These are phyloP conservation scores for Coemansia erecta DNA, from an alignment of 192 early-diverging fungal genomes.

Conservation along the genomic window DNA sequence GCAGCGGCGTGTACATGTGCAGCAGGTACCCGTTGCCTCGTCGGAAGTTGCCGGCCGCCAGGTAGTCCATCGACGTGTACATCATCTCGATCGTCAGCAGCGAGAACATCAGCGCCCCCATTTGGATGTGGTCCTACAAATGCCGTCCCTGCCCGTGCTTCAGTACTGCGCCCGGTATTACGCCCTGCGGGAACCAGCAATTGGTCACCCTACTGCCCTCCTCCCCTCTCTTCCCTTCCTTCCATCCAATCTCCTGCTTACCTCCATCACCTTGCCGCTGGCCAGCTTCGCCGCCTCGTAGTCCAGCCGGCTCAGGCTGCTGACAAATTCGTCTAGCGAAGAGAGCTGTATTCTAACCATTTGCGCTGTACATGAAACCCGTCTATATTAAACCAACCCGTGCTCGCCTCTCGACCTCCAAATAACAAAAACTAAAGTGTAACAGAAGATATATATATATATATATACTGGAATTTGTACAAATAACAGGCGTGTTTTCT, in stretches of 20 bases:
- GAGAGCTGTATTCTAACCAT: slow-evolving; percentile 48
- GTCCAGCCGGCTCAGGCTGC: slow-evolving; percentile 45
- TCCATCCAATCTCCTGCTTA: slow-evolving; percentile 15
- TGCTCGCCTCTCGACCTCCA: too few relatives aligned
- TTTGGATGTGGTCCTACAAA: slow-evolving; percentile 45
- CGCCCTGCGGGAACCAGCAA: too few relatives aligned
- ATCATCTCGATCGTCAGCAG: slow-evolving; percentile 51
- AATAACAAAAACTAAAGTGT: slow-evolving; percentile 1
- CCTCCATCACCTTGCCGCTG: slow-evolving; percentile 53
- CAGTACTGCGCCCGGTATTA: background rate
- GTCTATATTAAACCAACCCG: too few relatives aligned
- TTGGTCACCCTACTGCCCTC: background rate
- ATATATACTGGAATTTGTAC: background rate
- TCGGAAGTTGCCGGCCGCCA: slow-evolving; percentile 41
- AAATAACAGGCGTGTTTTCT: too few relatives aligned
- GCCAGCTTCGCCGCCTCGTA: slow-evolving; percentile 50
- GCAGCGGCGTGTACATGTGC: slow-evolving; percentile 38
- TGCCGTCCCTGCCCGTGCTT: background rate
- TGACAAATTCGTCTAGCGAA: slow-evolving; percentile 43
- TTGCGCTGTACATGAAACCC: background rate
- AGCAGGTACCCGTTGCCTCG: slow-evolving; percentile 45
- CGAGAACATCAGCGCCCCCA: slow-evolving; percentile 52
- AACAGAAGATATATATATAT: background rate
- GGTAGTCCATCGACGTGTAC: slow-evolving; percentile 55
- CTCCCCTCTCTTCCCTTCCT: too few relatives aligned